Evolutionary conservation across 139 green algal genomes (phyloP).

Genomic region (Picochlorum sp.): DNA sequence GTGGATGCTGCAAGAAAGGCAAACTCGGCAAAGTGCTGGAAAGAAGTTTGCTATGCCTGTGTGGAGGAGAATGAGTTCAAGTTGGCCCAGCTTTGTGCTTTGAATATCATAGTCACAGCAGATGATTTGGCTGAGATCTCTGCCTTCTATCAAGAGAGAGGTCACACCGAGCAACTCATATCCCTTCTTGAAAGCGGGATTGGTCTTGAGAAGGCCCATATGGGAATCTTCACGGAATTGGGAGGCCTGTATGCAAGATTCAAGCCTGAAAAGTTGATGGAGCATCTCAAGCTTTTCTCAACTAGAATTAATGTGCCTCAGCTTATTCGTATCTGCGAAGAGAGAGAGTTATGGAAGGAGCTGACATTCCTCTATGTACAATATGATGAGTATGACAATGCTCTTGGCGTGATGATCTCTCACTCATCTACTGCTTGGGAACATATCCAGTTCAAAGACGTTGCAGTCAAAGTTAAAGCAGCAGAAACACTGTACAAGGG

Average conservation of each 20-base stretch:
- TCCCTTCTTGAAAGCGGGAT: conserved; percentile 92
- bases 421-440: conserved; percentile 93
- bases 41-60: conserved; percentile 97
- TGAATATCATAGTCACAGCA: conserved; percentile 99
- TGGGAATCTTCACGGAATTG: conserved; percentile 99
- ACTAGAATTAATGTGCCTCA: conserved; percentile 95
- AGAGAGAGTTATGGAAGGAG: conserved; percentile 94
- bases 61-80: conserved; percentile 93
- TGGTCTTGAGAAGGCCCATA: conserved; percentile 95
- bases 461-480: conserved; percentile 27
- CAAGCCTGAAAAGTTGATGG: conserved; percentile 86
- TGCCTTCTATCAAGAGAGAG: conserved; percentile 90
- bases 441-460: conserved; percentile 94
- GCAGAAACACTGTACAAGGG: conserved; percentile 89
- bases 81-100: conserved; percentile 90
- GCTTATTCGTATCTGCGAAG: conserved; percentile 90
- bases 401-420: conserved; percentile 82
- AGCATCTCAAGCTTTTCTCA: conserved; percentile 98
- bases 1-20: conserved; percentile 96
- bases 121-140: conserved; percentile 95
- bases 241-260: conserved; percentile 82
- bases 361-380: conserved; percentile 91
- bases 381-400: conserved; percentile 99
- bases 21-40: conserved; percentile 89
- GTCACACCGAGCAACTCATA: conserved; percentile 91